phyloP scores from a whole-genome alignment of 1,284 basidiomycete species.

The Schizophyllum commune region DNA sequence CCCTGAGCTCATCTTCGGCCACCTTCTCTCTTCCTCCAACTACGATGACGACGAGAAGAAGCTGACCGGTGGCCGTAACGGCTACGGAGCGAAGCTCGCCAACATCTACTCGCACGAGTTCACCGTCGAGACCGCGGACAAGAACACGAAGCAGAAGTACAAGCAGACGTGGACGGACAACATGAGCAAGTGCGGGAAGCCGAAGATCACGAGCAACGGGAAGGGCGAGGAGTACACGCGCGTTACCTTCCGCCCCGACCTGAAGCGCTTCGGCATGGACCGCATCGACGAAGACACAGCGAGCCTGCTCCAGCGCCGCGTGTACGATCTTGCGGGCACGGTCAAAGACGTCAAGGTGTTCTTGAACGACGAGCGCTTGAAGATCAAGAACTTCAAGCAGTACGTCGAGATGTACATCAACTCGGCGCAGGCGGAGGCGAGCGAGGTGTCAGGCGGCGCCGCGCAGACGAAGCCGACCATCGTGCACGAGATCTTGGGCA shows the following conservation, averaged over 20 bases:
- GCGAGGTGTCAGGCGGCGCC: slow-evolving; percentile 64
- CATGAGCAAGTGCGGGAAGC: slow-evolving; percentile 83
- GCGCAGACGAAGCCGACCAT: slow-evolving; percentile 70
- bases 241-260: slow-evolving; percentile 92
- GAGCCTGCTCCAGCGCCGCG: slow-evolving; percentile 88
- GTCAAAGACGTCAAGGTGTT: slow-evolving; percentile 91
- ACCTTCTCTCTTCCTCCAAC: slow-evolving; percentile 93
- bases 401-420: slow-evolving; percentile 94
- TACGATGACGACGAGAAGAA: slow-evolving; percentile 99
- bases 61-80: slow-evolving; percentile 96
- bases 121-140: slow-evolving; percentile 95
- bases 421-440: slow-evolving; percentile 60
- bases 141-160: slow-evolving; percentile 84
- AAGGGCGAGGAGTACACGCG: slow-evolving; percentile 90
- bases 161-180: slow-evolving; percentile 93
- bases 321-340: slow-evolving; percentile 97
- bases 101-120: slow-evolving; percentile 99
- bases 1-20: slow-evolving; percentile 96
- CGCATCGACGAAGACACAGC: slow-evolving; percentile 89
- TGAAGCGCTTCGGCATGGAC: slow-evolving; percentile 90
- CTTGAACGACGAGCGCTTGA: slow-evolving; percentile 88
- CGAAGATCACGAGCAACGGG: slow-evolving; percentile 89
- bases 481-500: slow-evolving; percentile 76
- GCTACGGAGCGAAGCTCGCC: slow-evolving; percentile 96
- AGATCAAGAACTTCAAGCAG: slow-evolving; percentile 95